Conservation (phyloP, 225 moss, liverwort and hornwort species). For the Asterella californica region DNA sequence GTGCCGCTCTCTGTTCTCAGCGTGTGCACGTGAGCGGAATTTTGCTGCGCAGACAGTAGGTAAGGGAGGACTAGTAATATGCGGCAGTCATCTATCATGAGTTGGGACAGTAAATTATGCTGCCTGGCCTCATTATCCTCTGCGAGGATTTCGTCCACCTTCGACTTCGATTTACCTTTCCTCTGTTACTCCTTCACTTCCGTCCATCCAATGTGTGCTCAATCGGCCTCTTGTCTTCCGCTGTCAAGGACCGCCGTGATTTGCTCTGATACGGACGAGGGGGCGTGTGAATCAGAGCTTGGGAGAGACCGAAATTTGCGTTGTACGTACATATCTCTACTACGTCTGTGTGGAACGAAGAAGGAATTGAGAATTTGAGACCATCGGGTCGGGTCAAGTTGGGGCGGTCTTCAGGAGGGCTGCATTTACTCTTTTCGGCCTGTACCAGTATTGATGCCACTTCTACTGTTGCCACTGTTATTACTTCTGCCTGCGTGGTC, state of each 20-base stretch:
- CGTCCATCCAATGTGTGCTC: background rate
- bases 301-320: background rate
- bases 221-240: background rate
- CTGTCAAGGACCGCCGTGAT: background rate
- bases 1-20: constrained; percentile 15
- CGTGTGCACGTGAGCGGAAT: constrained; percentile 16
- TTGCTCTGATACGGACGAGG: background rate
- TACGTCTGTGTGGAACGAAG: background rate
- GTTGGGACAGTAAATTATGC: background rate
- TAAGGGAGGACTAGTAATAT: background rate
- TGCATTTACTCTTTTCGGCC: background rate
- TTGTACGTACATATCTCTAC: too few species aligned
- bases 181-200: background rate
- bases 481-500: background rate
- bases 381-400: too few species aligned
- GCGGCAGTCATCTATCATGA: too few species aligned
- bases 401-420: background rate
- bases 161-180: too few species aligned
- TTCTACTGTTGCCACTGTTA: background rate
- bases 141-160: background rate
- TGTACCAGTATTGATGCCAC: background rate
- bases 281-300: background rate
- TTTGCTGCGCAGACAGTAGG: constrained; percentile 5
- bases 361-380: background rate
- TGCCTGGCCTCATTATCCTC: background rate